Conservation (phyloP, 1,284 basidiomycete species). For the Veloboletus limbatus region DNA sequence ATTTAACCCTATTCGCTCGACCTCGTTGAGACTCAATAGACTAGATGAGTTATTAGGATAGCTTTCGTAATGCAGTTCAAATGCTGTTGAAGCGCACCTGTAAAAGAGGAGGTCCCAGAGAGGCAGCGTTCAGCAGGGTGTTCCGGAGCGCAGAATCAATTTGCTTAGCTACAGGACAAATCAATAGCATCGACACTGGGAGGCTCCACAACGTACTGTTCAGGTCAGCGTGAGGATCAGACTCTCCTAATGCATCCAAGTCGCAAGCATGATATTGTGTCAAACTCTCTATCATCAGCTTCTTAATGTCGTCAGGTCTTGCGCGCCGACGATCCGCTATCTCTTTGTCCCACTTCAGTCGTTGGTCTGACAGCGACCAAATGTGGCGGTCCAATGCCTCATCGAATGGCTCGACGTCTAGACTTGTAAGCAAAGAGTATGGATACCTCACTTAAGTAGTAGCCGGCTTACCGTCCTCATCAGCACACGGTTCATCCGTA, state of each 20-base stretch:
- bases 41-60: conserved; percentile 31
- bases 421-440: conserved; percentile 4
- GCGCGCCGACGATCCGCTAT: conserved; percentile 60
- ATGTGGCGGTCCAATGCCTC: conserved; percentile 73
- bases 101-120: conserved; percentile 46
- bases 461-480: conserved; percentile 48
- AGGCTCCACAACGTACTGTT: conserved; percentile 11
- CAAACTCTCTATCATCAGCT: conserved; percentile 36
- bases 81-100: conserved; percentile 40
- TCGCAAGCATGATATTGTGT: conserved; percentile 17
- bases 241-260: conserved; percentile 6
- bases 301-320: conserved; percentile 51
- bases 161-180: conserved; percentile 12
- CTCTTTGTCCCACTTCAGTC: conserved; percentile 64
- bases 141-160: conserved; percentile 15
- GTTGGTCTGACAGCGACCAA: conserved; percentile 66
- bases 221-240: not conserved
- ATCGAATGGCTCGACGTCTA: conserved; percentile 77
- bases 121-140: conserved; percentile 20
- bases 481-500: conserved; percentile 46
- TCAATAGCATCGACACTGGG: conserved; percentile 6
- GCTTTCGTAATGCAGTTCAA: not conserved
- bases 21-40: conserved; percentile 43
- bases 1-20: conserved; percentile 41
- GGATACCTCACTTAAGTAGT: not conserved